These are phyloP conservation scores for Podila epigama DNA, from an alignment of 192 early-diverging fungal genomes.

Conservation along the genomic window DNA sequence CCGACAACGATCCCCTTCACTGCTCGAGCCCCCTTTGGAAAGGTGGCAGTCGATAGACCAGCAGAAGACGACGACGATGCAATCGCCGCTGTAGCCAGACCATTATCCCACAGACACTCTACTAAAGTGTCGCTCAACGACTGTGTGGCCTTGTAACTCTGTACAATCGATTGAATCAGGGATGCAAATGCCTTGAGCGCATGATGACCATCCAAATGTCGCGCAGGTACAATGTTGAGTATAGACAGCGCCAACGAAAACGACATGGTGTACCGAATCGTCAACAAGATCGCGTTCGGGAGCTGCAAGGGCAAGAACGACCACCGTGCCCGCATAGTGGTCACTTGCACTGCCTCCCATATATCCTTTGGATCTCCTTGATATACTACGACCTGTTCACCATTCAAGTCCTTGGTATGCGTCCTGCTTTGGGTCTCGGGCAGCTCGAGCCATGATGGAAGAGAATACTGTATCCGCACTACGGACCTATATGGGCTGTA, in stretches of 20 bases:
- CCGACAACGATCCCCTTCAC: slow-evolving; percentile 36
- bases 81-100: not conserved
- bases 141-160: slow-evolving; percentile 31
- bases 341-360: slow-evolving; percentile 77
- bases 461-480: slow-evolving; percentile 61
- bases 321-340: slow-evolving; percentile 58
- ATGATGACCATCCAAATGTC: slow-evolving; percentile 75
- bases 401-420: not conserved
- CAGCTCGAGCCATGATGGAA: slow-evolving; percentile 39
- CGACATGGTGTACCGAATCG: slow-evolving; percentile 67
- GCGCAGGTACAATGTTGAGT: slow-evolving; percentile 77
- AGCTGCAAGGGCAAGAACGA: slow-evolving; percentile 64
- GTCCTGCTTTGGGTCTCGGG: slow-evolving; percentile 1
- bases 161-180: slow-evolving; percentile 15
- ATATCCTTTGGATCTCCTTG: slow-evolving; percentile 74
- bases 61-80: not conserved
- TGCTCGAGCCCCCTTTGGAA: slow-evolving; percentile 15
- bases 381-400: slow-evolving; percentile 62
- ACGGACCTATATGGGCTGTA: slow-evolving; percentile 61
- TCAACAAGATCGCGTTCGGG: slow-evolving; percentile 49
- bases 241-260: slow-evolving; percentile 73
- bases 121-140: slow-evolving; percentile 14
- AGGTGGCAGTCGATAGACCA: slow-evolving; percentile 13
- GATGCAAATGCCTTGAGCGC: slow-evolving; percentile 59
- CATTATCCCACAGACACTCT: slow-evolving; percentile 26